Evolutionary conservation across 1,284 basidiomycete species (phyloP).

Genomic region (Ustilago xerochloae): DNA sequence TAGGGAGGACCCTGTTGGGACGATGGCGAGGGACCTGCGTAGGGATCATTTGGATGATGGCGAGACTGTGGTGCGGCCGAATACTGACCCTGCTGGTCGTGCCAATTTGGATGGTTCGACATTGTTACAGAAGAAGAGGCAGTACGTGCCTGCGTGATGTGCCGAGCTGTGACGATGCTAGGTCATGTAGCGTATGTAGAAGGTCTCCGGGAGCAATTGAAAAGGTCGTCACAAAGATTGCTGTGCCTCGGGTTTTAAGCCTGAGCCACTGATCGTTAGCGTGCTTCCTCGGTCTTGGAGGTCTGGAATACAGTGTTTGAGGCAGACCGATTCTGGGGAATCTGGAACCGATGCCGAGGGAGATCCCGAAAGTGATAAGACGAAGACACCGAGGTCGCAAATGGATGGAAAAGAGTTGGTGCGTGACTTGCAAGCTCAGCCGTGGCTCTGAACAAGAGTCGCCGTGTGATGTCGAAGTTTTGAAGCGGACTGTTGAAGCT

Average conservation of each 20-base stretch:
- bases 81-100: slow-evolving; percentile 36
- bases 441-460: neutral
- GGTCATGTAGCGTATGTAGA: slow-evolving; percentile 4
- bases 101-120: slow-evolving; percentile 42
- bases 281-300: too few species aligned
- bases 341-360: too few species aligned
- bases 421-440: neutral
- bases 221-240: neutral
- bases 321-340: too few species aligned
- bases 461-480: too few species aligned
- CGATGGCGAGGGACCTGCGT: slow-evolving; percentile 20
- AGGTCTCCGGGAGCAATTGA: too few species aligned
- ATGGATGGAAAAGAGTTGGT: neutral
- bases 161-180: neutral
- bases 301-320: too few species aligned
- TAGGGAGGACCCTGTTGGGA: slow-evolving; percentile 17
- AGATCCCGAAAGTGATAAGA: too few species aligned
- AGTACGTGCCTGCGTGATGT: slow-evolving; percentile 1
- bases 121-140: slow-evolving; percentile 10
- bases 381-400: too few species aligned
- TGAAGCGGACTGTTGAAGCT: too few species aligned
- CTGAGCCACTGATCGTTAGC: too few species aligned
- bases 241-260: too few species aligned
- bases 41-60: slow-evolving; percentile 36
- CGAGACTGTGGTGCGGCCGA: slow-evolving; percentile 17